A percentile compares a stretch with the other conserved stretches of the same genome.
These are phyloP conservation scores for Tephrocybe sp. DNA, from an alignment of 768 basidiomycete genomes.

Conservation along the genomic window DNA sequence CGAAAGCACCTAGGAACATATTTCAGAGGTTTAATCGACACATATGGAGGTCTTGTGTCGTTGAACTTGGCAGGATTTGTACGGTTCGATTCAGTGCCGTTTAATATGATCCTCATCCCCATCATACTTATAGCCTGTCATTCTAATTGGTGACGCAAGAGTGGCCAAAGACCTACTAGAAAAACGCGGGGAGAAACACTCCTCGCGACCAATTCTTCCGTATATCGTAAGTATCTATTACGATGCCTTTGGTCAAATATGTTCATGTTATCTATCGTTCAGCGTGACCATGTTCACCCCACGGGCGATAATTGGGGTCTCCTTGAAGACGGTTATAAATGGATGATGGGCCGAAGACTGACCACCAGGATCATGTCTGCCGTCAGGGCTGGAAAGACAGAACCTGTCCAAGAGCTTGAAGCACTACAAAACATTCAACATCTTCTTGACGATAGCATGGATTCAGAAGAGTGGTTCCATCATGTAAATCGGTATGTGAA, in stretches of 20 bases:
- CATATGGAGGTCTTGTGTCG: background rate
- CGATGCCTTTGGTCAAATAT: background rate
- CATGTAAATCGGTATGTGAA: background rate
- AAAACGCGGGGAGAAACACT: background rate
- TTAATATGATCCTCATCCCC: background rate
- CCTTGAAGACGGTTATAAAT: background rate
- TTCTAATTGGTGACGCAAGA: background rate
- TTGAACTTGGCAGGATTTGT: background rate
- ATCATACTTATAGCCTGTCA: background rate
- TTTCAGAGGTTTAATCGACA: background rate
- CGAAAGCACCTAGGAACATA: background rate
- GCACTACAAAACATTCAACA: background rate
- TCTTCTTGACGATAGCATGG: background rate
- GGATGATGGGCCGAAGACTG: background rate
- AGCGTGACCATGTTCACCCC: background rate
- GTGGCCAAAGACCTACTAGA: background rate
- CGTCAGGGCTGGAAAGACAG: background rate
- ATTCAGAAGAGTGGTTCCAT: background rate
- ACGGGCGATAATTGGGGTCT: background rate
- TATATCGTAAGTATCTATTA: background rate
- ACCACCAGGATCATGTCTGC: background rate
- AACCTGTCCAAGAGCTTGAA: background rate
- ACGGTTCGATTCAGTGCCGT: background rate
- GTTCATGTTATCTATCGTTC: background rate
- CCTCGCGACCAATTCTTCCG: background rate